Percentiles rank a stretch among this genome's conserved stretches.
phyloP scores from a whole-genome alignment of 768 basidiomycete species.

The Leucosporidium creatinivorum region DNA sequence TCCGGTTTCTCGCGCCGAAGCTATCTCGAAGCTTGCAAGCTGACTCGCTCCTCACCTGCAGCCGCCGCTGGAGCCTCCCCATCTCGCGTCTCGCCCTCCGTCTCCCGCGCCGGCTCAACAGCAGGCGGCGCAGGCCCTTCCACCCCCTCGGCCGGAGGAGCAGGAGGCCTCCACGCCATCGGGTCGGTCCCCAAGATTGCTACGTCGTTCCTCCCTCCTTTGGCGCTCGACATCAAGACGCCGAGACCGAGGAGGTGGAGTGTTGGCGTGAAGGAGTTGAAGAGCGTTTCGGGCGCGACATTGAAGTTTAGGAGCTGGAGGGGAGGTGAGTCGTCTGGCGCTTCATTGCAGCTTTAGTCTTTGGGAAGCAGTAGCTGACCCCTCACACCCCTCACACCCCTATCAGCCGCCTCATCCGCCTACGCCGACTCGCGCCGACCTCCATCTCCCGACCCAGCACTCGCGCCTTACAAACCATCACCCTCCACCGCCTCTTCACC shows the following conservation, averaged over 20 bases:
- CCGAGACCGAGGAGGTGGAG: background rate
- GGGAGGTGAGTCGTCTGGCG: background rate
- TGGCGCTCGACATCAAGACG: background rate
- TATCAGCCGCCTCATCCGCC: no score
- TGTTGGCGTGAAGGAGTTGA: background rate
- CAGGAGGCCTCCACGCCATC: background rate
- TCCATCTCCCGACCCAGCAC: no score
- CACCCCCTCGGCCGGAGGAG: background rate
- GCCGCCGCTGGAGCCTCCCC: background rate
- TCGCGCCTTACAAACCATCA: no score
- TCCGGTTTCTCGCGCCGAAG: background rate
- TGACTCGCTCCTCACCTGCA: background rate
- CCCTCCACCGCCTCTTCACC: no score
- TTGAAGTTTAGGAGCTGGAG: background rate
- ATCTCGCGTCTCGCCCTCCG: background rate
- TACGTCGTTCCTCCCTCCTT: background rate
- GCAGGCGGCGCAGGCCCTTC: background rate
- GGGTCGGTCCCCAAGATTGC: background rate
- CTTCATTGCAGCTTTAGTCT: no score
- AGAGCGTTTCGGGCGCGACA: background rate
- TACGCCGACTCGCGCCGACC: no score
- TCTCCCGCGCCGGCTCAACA: background rate
- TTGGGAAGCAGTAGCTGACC: no score
- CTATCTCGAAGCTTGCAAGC: background rate
- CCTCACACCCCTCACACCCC: no score